Evolutionary conservation across 495 filamentous ascomycete genomes (phyloP), one percentile per base, ranked within the genome.

Genomic region (Trichocladium antarcticum): DNA sequence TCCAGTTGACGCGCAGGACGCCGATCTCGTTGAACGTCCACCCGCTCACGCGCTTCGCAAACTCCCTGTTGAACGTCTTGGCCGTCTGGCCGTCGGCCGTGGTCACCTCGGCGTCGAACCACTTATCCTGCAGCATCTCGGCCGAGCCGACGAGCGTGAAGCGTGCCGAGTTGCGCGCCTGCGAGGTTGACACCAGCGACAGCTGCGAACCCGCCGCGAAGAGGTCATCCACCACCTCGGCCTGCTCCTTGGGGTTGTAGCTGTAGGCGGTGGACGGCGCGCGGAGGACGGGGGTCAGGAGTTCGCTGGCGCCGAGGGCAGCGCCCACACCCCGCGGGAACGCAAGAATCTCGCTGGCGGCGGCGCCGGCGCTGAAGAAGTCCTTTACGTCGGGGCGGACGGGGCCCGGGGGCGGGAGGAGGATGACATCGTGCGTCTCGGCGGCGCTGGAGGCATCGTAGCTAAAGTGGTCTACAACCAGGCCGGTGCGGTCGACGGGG

Each of bases 1-100:
- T 76, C 61, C 78, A 81, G 52, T 84, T 84, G 49, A 94, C 87
- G 57, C 85, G 83, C 53, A 97, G 67, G 10, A 98, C 87, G 55
- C 92, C 92, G 46, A 77, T 78, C 69, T 98, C 92, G 68, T 90
- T 81, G 74, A 98, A 98, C 0, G 88, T 83, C 93, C 93, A 98
- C 14, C 73, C 81, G 14, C 83, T 81, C 46, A 98, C 61, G 58
- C 84, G 79, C 68, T 83, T 83, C 14, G 84, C 86, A 60, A 98
- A 97, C 24, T 84, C 85, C 47, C 80, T 74, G 68, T 98, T 98
- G 37, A 78, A 77, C 4, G 84, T 88, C 55, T 71, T 67, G 39
- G 70, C 69, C 47, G 79, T 71, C 43, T 63, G 64, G 51, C 65
- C 68, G 29, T 67, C 73, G 19, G 75, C 73, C 28, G 70, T 65